Evolutionary conservation across 305 asterid genomes (phyloP).

Genomic region (Ilex paraguariensis): DNA sequence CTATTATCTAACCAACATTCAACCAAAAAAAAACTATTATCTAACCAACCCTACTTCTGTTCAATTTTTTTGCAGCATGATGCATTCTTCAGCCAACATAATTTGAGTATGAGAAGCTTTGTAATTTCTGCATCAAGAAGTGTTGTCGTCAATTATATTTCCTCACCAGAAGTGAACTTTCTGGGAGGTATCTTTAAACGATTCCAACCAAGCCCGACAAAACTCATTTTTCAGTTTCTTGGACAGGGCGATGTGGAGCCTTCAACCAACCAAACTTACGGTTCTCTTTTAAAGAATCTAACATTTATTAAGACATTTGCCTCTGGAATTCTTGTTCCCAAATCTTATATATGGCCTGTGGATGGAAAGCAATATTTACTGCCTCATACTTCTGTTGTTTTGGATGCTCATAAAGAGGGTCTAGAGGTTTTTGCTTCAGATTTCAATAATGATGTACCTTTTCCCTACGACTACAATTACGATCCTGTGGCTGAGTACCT

Average conservation of each 20-base stretch:
- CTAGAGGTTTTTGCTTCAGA: conserved; percentile 64
- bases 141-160: conserved; percentile 54
- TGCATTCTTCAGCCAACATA: conserved; percentile 60
- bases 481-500: conserved; percentile 78
- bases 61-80: conserved; percentile 23
- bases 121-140: conserved; percentile 12
- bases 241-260: conserved; percentile 45
- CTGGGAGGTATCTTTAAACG: conserved; percentile 48
- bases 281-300: conserved; percentile 43
- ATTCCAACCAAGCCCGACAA: conserved; percentile 39
- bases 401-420: conserved; percentile 75
- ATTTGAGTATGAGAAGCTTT: conserved; percentile 24
- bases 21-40: not conserved
- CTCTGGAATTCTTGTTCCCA: conserved; percentile 77
- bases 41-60: not conserved
- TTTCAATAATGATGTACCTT: conserved; percentile 62
- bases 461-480: conserved; percentile 77
- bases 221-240: conserved; percentile 52
- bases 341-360: conserved; percentile 75
- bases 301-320: conserved; percentile 62
- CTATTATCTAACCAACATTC: not conserved
- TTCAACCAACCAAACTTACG: conserved; percentile 50
- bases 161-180: conserved; percentile 94
- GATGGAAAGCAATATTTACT: conserved; percentile 35
- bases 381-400: conserved; percentile 63